These are phyloP conservation scores for Nakazawaea laoshanensis DNA, from an alignment of 805 yeast genomes.

Conservation along the genomic window DNA sequence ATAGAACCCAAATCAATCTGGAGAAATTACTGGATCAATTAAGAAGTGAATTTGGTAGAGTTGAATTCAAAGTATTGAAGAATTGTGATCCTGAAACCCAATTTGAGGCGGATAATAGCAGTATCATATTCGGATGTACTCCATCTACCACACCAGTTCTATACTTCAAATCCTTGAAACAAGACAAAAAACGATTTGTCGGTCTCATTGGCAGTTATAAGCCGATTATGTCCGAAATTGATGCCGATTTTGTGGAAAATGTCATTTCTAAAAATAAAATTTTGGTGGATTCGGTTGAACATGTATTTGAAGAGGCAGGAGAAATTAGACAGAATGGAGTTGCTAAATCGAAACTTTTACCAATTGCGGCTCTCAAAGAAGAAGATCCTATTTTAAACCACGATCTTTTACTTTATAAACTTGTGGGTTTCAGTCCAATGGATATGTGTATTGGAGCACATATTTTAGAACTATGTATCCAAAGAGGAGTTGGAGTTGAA, in stretches of 20 bases:
- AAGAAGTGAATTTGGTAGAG: constrained; percentile 19
- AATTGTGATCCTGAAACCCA: too few relatives aligned
- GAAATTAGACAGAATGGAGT: constrained; percentile 45
- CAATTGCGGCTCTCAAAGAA: neutral
- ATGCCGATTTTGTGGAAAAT: constrained; percentile 29
- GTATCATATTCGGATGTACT: constrained; percentile 50
- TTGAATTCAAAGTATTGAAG: constrained; percentile 18
- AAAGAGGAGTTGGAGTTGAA: constrained; percentile 20
- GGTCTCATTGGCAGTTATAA: constrained; percentile 61
- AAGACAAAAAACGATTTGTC: constrained; percentile 29
- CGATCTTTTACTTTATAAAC: constrained; percentile 35
- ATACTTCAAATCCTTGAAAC: constrained; percentile 18
- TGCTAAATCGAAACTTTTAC: constrained; percentile 27
- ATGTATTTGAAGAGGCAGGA: constrained; percentile 54
- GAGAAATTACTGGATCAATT: constrained; percentile 20
- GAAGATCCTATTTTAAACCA: constrained; percentile 13
- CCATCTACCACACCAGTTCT: constrained; percentile 48
- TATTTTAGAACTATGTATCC: constrained; percentile 23
- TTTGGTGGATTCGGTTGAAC: constrained; percentile 52
- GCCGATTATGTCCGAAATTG: constrained; percentile 61
- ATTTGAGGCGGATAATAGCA: constrained; percentile 27
- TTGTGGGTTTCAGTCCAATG: constrained; percentile 61
- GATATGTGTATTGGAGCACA: constrained; percentile 45
- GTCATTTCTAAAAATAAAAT: constrained; percentile 28
- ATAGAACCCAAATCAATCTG: constrained; percentile 35